Conservation (phyloP, 2,329 filamentous ascomycete genomes). For the Fusarium incarnatum region DNA sequence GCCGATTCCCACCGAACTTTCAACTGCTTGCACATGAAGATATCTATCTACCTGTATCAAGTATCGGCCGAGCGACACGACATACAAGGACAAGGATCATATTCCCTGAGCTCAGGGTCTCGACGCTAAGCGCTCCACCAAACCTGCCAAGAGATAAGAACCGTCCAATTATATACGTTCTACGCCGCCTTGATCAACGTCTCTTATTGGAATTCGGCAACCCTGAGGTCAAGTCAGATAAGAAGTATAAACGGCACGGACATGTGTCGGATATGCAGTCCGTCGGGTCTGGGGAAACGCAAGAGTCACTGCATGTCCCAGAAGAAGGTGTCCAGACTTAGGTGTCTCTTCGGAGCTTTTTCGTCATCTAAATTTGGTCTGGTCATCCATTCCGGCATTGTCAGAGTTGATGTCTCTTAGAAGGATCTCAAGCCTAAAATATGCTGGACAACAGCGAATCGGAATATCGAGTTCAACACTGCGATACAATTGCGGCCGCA, state of each 20-base stretch:
- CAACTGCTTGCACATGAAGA: background rate
- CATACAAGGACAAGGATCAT: constrained; percentile 28
- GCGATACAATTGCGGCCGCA: constrained; percentile 4
- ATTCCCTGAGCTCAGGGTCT: constrained; percentile 23
- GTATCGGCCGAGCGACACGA: constrained; percentile 20
- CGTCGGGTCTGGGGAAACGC: constrained; percentile 40
- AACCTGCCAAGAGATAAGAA: constrained; percentile 49
- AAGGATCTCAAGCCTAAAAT: constrained; percentile 9
- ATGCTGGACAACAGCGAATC: constrained; percentile 10
- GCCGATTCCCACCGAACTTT: background rate
- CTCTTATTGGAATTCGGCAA: constrained; percentile 26
- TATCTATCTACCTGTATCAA: constrained; percentile 12
- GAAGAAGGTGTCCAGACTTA: constrained; percentile 24
- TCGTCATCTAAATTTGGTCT: constrained; percentile 12
- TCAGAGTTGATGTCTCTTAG: constrained; percentile 5
- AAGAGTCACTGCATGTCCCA: constrained; percentile 16
- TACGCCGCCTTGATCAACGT: constrained; percentile 32
- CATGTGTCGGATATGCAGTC: constrained; percentile 28
- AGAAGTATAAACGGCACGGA: constrained; percentile 27
- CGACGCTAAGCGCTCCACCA: constrained; percentile 35
- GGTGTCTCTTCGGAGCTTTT: constrained; percentile 3
- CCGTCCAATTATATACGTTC: constrained; percentile 43
- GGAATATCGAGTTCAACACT: background rate
- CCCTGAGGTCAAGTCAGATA: constrained; percentile 31
- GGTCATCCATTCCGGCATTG: background rate